Conservation (phyloP, 1,284 basidiomycete genomes). For the Rhodotorula mucilaginosa region DNA sequence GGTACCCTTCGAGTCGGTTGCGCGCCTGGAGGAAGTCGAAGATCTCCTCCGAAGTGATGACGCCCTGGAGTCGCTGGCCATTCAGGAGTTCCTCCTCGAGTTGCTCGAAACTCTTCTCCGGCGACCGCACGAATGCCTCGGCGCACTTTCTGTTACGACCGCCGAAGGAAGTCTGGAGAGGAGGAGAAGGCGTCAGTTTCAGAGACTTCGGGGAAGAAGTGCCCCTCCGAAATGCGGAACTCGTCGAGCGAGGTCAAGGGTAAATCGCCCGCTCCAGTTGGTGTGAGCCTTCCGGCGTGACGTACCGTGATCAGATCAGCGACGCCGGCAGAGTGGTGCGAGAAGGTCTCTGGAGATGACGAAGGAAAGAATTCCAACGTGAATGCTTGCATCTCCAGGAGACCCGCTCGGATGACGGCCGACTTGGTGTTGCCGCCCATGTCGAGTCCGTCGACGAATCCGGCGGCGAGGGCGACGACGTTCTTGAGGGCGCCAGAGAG, state of each 20-base stretch:
- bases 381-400: slow-evolving; percentile 55
- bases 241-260: too few species aligned
- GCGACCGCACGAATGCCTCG: slow-evolving; percentile 56
- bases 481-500: slow-evolving; percentile 61
- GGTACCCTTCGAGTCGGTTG: slow-evolving; percentile 41
- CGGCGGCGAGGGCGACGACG: slow-evolving; percentile 59
- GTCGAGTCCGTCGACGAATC: slow-evolving; percentile 55
- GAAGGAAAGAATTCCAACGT: slow-evolving; percentile 58
- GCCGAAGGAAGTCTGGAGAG: slow-evolving; percentile 54
- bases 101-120: slow-evolving; percentile 55
- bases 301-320: slow-evolving; percentile 57
- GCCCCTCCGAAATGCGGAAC: slow-evolving; percentile 21
- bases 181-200: background rate
- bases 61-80: slow-evolving; percentile 58
- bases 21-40: slow-evolving; percentile 53
- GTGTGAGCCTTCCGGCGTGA: background rate
- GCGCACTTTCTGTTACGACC: slow-evolving; percentile 58
- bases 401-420: slow-evolving; percentile 59
- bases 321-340: slow-evolving; percentile 57
- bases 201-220: background rate
- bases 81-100: slow-evolving; percentile 58
- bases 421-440: slow-evolving; percentile 61
- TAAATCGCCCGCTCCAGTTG: too few species aligned
- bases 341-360: slow-evolving; percentile 56
- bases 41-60: slow-evolving; percentile 45